Evolutionary conservation across 768 basidiomycete genomes (phyloP).

Genomic region (Kwoniella sp.): DNA sequence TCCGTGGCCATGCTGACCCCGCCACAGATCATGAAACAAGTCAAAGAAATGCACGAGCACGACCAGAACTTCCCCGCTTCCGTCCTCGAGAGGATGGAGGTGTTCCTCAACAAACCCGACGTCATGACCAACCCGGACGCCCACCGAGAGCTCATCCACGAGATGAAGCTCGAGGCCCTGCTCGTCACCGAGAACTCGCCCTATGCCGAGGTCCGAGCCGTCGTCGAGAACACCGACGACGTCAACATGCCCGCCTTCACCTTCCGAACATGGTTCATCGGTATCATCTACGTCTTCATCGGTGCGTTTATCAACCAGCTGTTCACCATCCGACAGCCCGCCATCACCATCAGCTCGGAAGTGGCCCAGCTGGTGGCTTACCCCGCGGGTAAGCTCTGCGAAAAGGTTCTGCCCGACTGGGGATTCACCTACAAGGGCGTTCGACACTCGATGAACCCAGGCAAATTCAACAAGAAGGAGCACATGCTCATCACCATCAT

Average conservation of each 20-base stretch:
- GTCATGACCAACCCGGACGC: constrained; percentile 11
- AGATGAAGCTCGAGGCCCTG: constrained; percentile 39
- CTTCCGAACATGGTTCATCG: constrained; percentile 42
- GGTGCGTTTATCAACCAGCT: constrained; percentile 56
- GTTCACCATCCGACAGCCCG: constrained; percentile 55
- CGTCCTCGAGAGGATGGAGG: constrained; percentile 20
- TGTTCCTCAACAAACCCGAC: constrained; percentile 23
- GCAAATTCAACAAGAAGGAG: constrained; percentile 44
- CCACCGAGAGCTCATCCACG: constrained; percentile 24
- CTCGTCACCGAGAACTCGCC: constrained; percentile 63
- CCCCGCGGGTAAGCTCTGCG: constrained; percentile 28
- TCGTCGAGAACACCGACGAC: constrained; percentile 55
- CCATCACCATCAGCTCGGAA: constrained; percentile 65
- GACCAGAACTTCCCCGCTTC: constrained; percentile 37
- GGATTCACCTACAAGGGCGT: constrained; percentile 25
- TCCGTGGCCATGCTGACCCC: neutral
- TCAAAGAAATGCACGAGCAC: constrained; percentile 23
- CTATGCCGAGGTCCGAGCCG: constrained; percentile 72
- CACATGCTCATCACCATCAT: constrained; percentile 45
- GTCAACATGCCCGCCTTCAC: constrained; percentile 37
- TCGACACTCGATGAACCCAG: constrained; percentile 36
- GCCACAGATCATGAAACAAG: constrained; percentile 21
- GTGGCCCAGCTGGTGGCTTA: constrained; percentile 66
- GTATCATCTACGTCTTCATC: constrained; percentile 53
- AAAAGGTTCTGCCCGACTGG: constrained; percentile 18